Base-by-base conservation (phyloP, 1,284 basidiomycete genomes). In the Cronartium quercuum region DNA sequence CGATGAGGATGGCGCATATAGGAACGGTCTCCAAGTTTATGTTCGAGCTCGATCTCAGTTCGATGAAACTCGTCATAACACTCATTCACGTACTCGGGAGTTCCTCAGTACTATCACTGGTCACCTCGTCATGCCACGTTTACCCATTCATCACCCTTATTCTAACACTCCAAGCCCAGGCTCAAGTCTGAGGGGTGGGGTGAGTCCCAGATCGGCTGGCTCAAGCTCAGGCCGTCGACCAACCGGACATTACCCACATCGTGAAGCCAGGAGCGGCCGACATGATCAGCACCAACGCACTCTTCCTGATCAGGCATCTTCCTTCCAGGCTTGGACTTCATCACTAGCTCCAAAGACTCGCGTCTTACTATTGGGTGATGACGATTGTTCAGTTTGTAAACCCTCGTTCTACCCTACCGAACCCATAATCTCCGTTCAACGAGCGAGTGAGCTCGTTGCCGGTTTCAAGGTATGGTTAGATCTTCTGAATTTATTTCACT, bases 101-200 rank as follows among this genome's bases (percentile, higher is more conserved):
- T 42, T 18, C 42, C 35, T 65, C 21, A 21, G 21, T 21, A 65
- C 34, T 18, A 35, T 42, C 7, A 65, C 35, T 2, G 44, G 47
- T n/a, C 71, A 75, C 62, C 71, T 75, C 29, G 65, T 75, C 64
- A 75, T 75, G 71, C 71, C 71, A 38, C 63, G 64, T 47, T 42
- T 75, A 12, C 71, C 71, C 3, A 67, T 75, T 15, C 12, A 65
- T 47, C 63, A 61, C 24, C 41, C 63, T 29, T 40, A 35, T 41
- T 73, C 70, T 41, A 58, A 65, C 21, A 15, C 40, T 21, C 66
- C 70, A 13, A 73, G 62, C 58, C 40, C 47, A 7, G 40, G 61
- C 5, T 40, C 24, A 29, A 73, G 63, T 57, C 21, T 55, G 12
- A 62, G 29, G 9, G 60, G 37, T 37, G 37, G 37, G n/a, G 37